These are phyloP conservation scores for Camelina neglecta DNA, from an alignment of 345 rosid species.

Conservation along the genomic window DNA sequence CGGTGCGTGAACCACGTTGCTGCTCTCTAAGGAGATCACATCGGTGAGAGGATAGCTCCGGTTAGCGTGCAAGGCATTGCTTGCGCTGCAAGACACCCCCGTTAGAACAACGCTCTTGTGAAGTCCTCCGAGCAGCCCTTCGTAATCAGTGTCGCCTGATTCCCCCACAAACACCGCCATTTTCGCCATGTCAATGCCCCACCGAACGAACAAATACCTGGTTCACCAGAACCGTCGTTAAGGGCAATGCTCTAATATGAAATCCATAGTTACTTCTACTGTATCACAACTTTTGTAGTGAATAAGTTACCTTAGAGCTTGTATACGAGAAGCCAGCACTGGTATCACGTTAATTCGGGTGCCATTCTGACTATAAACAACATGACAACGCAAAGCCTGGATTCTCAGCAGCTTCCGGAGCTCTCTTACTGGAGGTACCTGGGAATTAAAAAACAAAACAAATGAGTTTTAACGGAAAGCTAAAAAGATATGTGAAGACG, in stretches of 20 bases:
- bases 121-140: conserved; percentile 86
- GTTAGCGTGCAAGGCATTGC: conserved; percentile 63
- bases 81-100: conserved; percentile 64
- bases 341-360: conserved; percentile 81
- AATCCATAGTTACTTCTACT: not conserved
- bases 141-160: conserved; percentile 94
- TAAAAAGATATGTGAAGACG: not conserved
- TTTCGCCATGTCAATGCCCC: conserved; percentile 86
- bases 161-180: conserved; percentile 93
- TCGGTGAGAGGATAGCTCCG: conserved; percentile 84
- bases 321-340: conserved; percentile 84
- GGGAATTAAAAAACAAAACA: conserved; percentile 24
- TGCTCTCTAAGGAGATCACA: conserved; percentile 73
- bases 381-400: conserved; percentile 91
- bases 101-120: conserved; percentile 77
- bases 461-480: not conserved
- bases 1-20: conserved; percentile 61
- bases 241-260: not conserved
- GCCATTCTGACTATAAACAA: conserved; percentile 80
- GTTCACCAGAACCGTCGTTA: not conserved
- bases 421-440: conserved; percentile 88
- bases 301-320: conserved; percentile 74
- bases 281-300: not conserved
- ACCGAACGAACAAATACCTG: conserved; percentile 91
- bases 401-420: conserved; percentile 81